Evolutionary conservation across 352 stramenopile genomes (phyloP), one percentile per base, ranked within the genome.

Genomic region (Phytophthora megakarya): DNA sequence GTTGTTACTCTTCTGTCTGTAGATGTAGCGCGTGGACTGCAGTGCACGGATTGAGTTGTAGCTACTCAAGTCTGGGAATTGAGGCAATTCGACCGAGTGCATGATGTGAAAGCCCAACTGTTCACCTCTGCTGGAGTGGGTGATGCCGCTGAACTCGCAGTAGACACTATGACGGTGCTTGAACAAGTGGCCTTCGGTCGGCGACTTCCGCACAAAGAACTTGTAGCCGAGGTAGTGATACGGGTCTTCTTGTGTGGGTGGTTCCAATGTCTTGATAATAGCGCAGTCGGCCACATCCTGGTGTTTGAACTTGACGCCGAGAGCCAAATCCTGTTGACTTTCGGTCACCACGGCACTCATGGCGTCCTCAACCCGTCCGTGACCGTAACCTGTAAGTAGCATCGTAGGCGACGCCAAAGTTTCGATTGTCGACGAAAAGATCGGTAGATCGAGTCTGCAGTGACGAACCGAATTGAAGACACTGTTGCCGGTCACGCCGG

Each of bases 211-310:
- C 44, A 82, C 80, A 35, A 89, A 75, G 59, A 80, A 91, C 65
- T 91, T 91, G 69, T 84, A 87, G 5, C 80, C 80, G 35, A 91
- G 68, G 44, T 86, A 87, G n/a, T 83, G 70, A 33, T 84, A 83
- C 0, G 81, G 81, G 9, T 80, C 44, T 11, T 72, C 61, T 0
- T 59, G 35, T 6, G 76, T 86, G 23, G 78, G 80, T 6, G 52
- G 61, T 54, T 88, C 79, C 50, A 90, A 70, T 21, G 70, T 77
- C 57, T 85, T 72, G 32, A 90, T 61, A 40, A 90, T 78, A 21
- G 78, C 73, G 51, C 76, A 86, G 66, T 90, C 81, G 21, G 78
- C 81, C 48, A 88, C 71, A 42, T 86, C 76, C 22, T 86, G 76
- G 62, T 88, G 66, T 37, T 87, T 78, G 57, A 79, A 90, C 47